Evolutionary conservation across 176 grass and related monocot genomes (phyloP).

Genomic region (Leersia perrieri): DNA sequence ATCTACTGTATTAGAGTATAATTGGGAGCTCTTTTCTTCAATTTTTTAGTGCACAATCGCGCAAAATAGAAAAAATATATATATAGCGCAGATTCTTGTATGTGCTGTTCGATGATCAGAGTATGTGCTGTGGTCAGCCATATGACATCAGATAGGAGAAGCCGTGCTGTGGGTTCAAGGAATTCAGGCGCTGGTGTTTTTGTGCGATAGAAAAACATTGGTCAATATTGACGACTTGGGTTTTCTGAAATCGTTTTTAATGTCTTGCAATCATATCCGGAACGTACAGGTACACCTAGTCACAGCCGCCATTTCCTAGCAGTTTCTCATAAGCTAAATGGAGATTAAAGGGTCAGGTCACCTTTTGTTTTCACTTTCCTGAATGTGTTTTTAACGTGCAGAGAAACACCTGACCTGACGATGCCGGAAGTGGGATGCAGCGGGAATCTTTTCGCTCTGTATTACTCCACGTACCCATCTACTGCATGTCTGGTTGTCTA

Average conservation of each 20-base stretch:
- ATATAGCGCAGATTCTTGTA: too few species aligned
- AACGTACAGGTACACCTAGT: not conserved
- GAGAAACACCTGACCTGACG: too few species aligned
- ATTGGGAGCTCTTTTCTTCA: too few species aligned
- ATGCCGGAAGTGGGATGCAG: too few species aligned
- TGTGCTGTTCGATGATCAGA: too few species aligned
- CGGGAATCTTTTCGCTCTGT: too few species aligned
- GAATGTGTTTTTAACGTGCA: too few species aligned
- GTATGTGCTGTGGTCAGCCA: not conserved
- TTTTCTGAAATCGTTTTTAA: not conserved
- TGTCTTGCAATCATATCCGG: not conserved
- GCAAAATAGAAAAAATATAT: too few species aligned
- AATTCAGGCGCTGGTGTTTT: not conserved
- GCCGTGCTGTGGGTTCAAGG: not conserved
- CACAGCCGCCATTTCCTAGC: not conserved
- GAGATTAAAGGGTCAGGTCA: not conserved
- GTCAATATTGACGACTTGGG: not conserved
- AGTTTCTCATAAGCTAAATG: not conserved
- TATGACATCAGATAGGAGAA: not conserved
- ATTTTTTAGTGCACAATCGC: too few species aligned
- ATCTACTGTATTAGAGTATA: too few species aligned
- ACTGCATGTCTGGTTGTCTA: too few species aligned
- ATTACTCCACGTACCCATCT: too few species aligned
- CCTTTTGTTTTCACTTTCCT: not conserved
- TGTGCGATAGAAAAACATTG: not conserved